Conservation (phyloP, 176 grass and related monocot species). For the Zoysia japonica region DNA sequence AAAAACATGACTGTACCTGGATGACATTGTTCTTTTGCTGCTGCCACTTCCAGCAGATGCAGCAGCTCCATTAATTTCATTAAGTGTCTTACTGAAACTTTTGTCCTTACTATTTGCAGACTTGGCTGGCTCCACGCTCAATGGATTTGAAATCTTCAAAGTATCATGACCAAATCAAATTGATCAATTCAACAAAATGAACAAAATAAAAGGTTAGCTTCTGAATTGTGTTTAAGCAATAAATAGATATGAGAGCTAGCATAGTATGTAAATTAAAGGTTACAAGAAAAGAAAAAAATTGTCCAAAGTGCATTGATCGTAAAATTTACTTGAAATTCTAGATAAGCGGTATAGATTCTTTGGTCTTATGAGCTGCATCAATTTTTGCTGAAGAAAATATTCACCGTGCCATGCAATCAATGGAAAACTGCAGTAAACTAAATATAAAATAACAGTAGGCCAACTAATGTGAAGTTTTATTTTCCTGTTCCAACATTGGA, state of each 20-base stretch:
- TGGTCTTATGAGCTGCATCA: background rate
- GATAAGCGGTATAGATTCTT: background rate
- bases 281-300: background rate
- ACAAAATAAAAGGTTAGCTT: background rate
- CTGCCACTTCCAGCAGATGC: slow-evolving; percentile 50
- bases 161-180: background rate
- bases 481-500: slow-evolving; percentile 1
- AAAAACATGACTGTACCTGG: slow-evolving; percentile 30
- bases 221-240: background rate
- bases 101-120: slow-evolving; percentile 74
- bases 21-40: slow-evolving; percentile 57
- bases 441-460: background rate
- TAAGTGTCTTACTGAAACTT: slow-evolving; percentile 61
- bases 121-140: slow-evolving; percentile 63
- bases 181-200: no score
- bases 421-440: background rate
- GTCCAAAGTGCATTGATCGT: background rate
- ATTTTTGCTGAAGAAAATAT: background rate
- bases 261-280: background rate
- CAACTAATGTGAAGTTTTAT: background rate
- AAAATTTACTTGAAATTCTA: background rate
- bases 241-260: slow-evolving; percentile 7
- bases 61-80: slow-evolving; percentile 65
- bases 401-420: background rate
- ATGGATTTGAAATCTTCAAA: slow-evolving; percentile 56